Evolutionary conservation across 352 stramenopile species (phyloP), one percentile per base, ranked within the genome.

Genomic region (Phytophthora sp.): DNA sequence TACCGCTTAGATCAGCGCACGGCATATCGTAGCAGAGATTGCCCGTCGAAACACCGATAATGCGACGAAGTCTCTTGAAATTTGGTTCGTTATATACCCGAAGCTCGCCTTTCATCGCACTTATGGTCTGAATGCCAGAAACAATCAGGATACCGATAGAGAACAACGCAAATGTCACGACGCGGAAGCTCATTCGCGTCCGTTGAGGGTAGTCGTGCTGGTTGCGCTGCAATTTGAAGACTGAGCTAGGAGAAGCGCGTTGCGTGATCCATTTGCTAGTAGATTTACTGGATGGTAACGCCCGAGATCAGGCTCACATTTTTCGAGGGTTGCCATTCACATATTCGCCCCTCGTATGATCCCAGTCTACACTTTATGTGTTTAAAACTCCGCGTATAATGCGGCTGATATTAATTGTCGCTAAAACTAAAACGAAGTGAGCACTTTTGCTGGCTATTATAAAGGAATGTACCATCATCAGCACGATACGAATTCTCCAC

Each of bases 401-500:
- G 46, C 30, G 30, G 47, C 31, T 57, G 33, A 57, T 57, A 57
- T 46, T 57, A 51, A n/a, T n/a, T n/a, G n/a, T n/a, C n/a, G n/a
- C n/a, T n/a, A n/a, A n/a, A n/a, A n/a, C n/a, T n/a, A n/a, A n/a
- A n/a, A n/a, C n/a, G n/a, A n/a, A n/a, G 27, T 39, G 16, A 44
- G n/a, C 2, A 16, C 18, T 44, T 30, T 18, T 56, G n/a, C 13
- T 31, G 56, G n/a, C n/a, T n/a, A 53, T 57, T 63, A 27, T 62
- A 55, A 51, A 62, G 2, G 7, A 33, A 18, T 23, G 42, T 41
- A 31, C 29, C 41, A 52, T 38, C n/a, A 36, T 73, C 64, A 84
- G 29, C 76, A 84, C 13, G 76, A 59, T 33, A 79, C 57, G 41
- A 80, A 84, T 38, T 65, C 57, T 3, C 67, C 57, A 45, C 50